phyloP scores from a whole-genome alignment of 306 rosid species.

The Mimosa bimucronata region DNA sequence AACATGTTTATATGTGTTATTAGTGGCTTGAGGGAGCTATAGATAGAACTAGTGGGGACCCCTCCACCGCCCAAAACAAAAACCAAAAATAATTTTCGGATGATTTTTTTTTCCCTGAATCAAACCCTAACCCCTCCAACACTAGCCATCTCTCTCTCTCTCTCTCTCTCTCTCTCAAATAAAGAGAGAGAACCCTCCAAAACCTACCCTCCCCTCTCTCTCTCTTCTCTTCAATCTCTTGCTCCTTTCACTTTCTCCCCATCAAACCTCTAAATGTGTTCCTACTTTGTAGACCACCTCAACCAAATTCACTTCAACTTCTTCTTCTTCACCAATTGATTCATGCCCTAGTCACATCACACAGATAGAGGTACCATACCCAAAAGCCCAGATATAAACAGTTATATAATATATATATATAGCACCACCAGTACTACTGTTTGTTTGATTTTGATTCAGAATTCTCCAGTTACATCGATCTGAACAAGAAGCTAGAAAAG shows the following conservation, averaged over 20 bases:
- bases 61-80: constrained; percentile 75
- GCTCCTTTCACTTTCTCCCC: constrained; percentile 1
- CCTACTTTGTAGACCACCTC: not conserved
- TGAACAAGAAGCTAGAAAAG: not conserved
- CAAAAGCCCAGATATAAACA: not conserved
- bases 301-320: constrained; percentile 11
- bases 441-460: not conserved
- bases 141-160: not conserved
- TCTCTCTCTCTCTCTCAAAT: not conserved
- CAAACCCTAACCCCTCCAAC: constrained; percentile 52
- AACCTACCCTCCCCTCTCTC: not conserved
- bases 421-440: not conserved
- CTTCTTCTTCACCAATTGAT: not conserved
- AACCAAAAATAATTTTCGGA: constrained; percentile 53
- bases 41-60: constrained; percentile 53
- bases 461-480: constrained; percentile 2
- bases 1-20: not conserved
- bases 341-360: not conserved
- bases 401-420: not conserved
- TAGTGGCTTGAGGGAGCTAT: constrained; percentile 8
- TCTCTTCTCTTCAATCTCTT: constrained; percentile 3
- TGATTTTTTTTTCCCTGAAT: constrained; percentile 40
- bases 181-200: not conserved
- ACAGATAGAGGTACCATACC: too few species aligned
- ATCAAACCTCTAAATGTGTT: not conserved